Evolutionary conservation across 441 rosid species (phyloP).

Genomic region (Populus hybrid): DNA sequence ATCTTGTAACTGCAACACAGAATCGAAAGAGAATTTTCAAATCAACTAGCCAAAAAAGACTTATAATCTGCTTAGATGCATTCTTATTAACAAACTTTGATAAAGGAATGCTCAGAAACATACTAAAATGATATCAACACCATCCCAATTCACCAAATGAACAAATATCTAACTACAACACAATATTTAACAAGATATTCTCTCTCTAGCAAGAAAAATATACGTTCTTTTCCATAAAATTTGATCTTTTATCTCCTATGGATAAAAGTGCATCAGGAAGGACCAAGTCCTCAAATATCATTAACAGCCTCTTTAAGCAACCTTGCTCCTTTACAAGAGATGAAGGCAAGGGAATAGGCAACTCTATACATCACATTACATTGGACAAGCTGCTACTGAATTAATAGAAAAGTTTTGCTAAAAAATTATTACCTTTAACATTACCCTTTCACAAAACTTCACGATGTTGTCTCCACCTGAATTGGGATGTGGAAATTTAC

Average conservation of each 20-base stretch:
- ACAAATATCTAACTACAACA: constrained; percentile 5
- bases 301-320: too few relatives aligned
- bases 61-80: neutral
- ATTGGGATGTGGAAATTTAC: constrained; percentile 8
- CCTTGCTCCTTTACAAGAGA: too few relatives aligned
- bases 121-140: neutral
- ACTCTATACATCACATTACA: neutral
- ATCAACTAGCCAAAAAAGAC: neutral
- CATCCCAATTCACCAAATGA: neutral
- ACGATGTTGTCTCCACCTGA: neutral
- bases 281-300: too few relatives aligned
- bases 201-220: neutral
- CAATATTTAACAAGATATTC: too few relatives aligned
- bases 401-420: neutral
- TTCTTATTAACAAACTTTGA: neutral
- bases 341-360: neutral
- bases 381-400: neutral
- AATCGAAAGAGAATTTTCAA: neutral
- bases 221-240: neutral
- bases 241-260: neutral
- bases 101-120: neutral
- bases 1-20: constrained; percentile 15
- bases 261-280: too few relatives aligned
- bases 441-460: neutral
- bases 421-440: neutral